Percentiles rank a stretch among this genome's conserved stretches.
Evolutionary conservation across 2,329 filamentous ascomycete species (phyloP).

Genomic region (Neopestalotiopsis sp.): DNA sequence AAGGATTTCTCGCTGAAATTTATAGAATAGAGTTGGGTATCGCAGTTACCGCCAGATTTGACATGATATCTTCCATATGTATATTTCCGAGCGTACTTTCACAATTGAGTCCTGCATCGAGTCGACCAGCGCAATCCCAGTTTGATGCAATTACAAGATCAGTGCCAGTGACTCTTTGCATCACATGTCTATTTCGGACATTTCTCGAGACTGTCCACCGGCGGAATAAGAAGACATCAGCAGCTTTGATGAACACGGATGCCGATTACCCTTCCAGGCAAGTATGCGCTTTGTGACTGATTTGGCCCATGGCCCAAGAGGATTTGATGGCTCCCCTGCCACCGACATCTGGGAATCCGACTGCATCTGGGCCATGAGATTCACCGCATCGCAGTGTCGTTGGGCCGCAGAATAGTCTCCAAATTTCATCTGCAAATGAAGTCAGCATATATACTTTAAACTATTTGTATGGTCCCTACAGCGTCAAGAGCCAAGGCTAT

Average conservation of each 20-base stretch:
- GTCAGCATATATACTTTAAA: not conserved
- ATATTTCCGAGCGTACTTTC: no score
- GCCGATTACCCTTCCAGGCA: not conserved
- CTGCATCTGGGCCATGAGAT: not conserved
- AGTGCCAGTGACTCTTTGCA: not conserved
- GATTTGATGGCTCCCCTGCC: not conserved
- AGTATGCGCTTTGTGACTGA: not conserved
- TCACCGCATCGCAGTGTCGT: not conserved
- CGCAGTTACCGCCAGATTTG: no score
- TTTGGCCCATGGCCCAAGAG: not conserved
- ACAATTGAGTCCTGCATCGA: not conserved
- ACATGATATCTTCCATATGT: no score
- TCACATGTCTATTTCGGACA: not conserved
- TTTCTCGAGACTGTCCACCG: not conserved
- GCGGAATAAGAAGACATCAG: not conserved
- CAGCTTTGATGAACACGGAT: not conserved
- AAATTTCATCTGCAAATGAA: not conserved
- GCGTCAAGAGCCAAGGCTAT: conserved; percentile 4
- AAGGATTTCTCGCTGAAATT: no score
- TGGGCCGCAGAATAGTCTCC: not conserved
- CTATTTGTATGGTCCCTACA: not conserved
- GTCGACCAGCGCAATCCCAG: not conserved
- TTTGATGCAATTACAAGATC: not conserved
- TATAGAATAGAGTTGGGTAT: no score
- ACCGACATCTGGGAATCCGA: not conserved